Evolutionary conservation across 306 rosid species (phyloP).

Genomic region (Crotalaria pallida): DNA sequence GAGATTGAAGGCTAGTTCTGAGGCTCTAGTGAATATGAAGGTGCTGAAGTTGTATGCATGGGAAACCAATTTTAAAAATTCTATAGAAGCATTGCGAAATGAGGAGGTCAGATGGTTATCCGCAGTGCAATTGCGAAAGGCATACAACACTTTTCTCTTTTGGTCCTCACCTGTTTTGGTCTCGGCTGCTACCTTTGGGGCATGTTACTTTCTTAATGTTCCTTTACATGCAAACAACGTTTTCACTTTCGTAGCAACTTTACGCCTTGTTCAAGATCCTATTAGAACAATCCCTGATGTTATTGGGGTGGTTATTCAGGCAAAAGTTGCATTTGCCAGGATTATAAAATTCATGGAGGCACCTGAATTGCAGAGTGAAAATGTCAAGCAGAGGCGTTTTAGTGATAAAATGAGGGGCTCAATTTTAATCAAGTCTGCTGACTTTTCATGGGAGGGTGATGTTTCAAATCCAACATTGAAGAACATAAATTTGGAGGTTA

Average conservation of each 20-base stretch:
- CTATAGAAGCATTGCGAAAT: constrained; percentile 42
- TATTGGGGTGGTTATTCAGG: constrained; percentile 58
- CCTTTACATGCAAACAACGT: constrained; percentile 67
- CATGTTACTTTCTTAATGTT: constrained; percentile 49
- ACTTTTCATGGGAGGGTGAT: constrained; percentile 59
- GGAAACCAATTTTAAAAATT: constrained; percentile 60
- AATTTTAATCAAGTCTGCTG: constrained; percentile 36
- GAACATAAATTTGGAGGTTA: constrained; percentile 41
- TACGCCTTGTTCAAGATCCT: constrained; percentile 73
- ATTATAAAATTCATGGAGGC: constrained; percentile 51
- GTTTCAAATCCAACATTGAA: constrained; percentile 38
- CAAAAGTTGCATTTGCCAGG: constrained; percentile 54
- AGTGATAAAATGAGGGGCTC: constrained; percentile 16
- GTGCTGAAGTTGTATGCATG: constrained; percentile 67
- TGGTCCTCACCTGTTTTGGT: constrained; percentile 67
- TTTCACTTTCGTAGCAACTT: constrained; percentile 63
- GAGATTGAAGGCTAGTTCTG: constrained; percentile 49
- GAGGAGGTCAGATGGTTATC: constrained; percentile 50
- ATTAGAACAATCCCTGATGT: constrained; percentile 50
- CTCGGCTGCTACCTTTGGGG: constrained; percentile 66
- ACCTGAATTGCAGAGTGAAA: constrained; percentile 44
- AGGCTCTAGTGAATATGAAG: constrained; percentile 68
- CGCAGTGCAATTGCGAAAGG: constrained; percentile 44
- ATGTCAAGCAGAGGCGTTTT: constrained; percentile 13
- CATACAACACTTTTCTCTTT: constrained; percentile 47